Base-by-base conservation (phyloP, 1,139 yeast genomes). In the Debaryomycetaceae sp. region DNA sequence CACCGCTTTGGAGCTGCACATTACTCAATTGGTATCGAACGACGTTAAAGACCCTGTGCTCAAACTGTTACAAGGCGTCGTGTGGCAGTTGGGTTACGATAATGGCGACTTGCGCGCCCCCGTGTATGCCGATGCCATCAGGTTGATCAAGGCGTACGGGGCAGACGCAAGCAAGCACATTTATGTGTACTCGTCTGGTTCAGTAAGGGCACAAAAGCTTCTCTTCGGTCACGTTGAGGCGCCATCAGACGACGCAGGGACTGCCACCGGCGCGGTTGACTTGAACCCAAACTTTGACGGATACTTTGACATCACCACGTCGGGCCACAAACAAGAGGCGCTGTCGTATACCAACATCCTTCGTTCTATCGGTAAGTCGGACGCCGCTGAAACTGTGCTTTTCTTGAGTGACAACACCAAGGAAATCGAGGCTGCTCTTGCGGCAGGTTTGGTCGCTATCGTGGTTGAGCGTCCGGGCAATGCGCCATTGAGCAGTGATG, bases 161-260 rank as follows among this genome's bases (percentile, higher is more conserved):
- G 31, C 32, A 4, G 45, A 46, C 1, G 5, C 20, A 7, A 18
- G 13, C 4, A 41, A 45, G 16, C 57, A 60, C 5, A 62, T 85
- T 1, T 84, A 69, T 49, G 86, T 89, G 13, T 89, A 89, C 56
- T 86, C 96, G 0, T 83, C 95, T n/a, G 97, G 97, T 1, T 81
- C 93, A 31, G 76, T 89, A 20, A 72, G 77, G 35, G 96, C 96
- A 0, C 97, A 89, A 47, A 79, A 79, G 40, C 59, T 88, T 37
- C 61, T 89, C 36, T 85, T 89, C 49, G 68, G 67, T 0, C 73
- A 84, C 49, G 89, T 83, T 4, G 55, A 59, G 28, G 57, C 48
- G 22, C 11, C 37, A 21, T n/a, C n/a, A n/a, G n/a, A n/a, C n/a
- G 36, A 33, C 3, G 41, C 49, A 9, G 5, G 20, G 5, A n/a